Conservation (phyloP, 352 stramenopile genomes). For the Globisporangium solare region DNA sequence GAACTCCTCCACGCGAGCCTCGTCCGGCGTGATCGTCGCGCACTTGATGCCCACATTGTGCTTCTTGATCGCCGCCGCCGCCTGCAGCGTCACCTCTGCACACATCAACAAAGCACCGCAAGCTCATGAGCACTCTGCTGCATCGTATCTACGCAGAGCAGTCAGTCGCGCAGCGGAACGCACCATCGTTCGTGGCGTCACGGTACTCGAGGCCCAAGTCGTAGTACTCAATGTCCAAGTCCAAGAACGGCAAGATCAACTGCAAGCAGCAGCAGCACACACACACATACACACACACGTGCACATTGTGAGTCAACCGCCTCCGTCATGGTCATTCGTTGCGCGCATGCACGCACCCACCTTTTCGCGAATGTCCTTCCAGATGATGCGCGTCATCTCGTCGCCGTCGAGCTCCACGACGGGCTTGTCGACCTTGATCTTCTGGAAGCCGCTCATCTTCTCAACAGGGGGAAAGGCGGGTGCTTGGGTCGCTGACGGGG, state of each 20-base stretch:
- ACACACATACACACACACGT: background rate
- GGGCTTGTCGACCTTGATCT: constrained; percentile 75
- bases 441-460: constrained; percentile 30
- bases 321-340: too few relatives aligned
- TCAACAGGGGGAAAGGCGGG: background rate
- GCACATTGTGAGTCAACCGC: too few relatives aligned
- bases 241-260: constrained; percentile 79
- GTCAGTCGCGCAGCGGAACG: background rate
- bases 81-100: constrained; percentile 71
- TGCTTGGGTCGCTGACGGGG: background rate
- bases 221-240: constrained; percentile 85
- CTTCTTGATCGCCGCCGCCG: constrained; percentile 70
- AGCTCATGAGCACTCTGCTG: background rate
- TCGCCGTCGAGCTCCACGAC: constrained; percentile 86
- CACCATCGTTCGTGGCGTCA: constrained; percentile 75
- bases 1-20: constrained; percentile 79
- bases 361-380: constrained; percentile 58
- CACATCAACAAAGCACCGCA: background rate
- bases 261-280: constrained; percentile 13
- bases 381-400: constrained; percentile 84
- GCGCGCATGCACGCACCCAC: constrained; percentile 7
- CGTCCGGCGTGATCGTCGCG: constrained; percentile 87
- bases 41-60: constrained; percentile 87
- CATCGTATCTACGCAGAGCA: background rate
- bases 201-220: constrained; percentile 76